A percentile compares a stretch with the other conserved stretches of the same genome.
Evolutionary conservation across 352 stramenopile genomes (phyloP).

Genomic region (Phytophthora agathidicida): DNA sequence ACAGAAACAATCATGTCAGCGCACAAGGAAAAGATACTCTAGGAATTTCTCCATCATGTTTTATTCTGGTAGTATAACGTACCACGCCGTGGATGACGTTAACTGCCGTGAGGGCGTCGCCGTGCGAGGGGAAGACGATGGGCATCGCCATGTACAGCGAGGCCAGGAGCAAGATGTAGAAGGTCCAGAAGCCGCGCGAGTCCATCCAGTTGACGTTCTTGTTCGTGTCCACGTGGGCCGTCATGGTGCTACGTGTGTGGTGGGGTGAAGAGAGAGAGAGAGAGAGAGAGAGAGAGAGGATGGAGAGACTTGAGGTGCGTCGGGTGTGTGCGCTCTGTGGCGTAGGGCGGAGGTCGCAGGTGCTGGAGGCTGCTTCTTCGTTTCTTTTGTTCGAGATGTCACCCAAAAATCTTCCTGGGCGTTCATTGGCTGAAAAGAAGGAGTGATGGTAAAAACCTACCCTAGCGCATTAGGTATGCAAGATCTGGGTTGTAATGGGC

Average conservation of each 20-base stretch:
- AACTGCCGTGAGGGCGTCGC: conserved; percentile 79
- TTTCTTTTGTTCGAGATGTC: conserved; percentile 27
- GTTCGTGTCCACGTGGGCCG: conserved; percentile 73
- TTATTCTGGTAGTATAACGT: too few species aligned
- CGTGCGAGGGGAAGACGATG: conserved; percentile 65
- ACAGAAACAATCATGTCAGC: conserved; percentile 17
- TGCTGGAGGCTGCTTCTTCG: conserved; percentile 14
- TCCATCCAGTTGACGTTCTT: conserved; percentile 94
- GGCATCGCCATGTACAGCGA: conserved; percentile 85
- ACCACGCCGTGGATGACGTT: conserved; percentile 90
- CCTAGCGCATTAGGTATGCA: background rate
- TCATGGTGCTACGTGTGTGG: conserved; percentile 26
- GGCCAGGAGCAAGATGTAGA: conserved; percentile 82
- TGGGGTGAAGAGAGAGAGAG: too few species aligned
- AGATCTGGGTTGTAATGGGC: too few species aligned
- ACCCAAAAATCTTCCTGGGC: conserved; percentile 17
- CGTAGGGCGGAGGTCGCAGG: background rate
- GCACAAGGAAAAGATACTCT: conserved; percentile 10
- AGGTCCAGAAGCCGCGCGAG: conserved; percentile 87
- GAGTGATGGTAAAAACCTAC: conserved; percentile 15
- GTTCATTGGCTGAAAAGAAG: conserved; percentile 24
- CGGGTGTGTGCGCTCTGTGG: background rate
- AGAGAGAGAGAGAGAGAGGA: too few species aligned
- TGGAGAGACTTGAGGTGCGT: too few species aligned
- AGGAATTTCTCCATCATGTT: too few species aligned